phyloP scores from a whole-genome alignment of 495 filamentous ascomycete species.

The Jackrogersella minutella region DNA sequence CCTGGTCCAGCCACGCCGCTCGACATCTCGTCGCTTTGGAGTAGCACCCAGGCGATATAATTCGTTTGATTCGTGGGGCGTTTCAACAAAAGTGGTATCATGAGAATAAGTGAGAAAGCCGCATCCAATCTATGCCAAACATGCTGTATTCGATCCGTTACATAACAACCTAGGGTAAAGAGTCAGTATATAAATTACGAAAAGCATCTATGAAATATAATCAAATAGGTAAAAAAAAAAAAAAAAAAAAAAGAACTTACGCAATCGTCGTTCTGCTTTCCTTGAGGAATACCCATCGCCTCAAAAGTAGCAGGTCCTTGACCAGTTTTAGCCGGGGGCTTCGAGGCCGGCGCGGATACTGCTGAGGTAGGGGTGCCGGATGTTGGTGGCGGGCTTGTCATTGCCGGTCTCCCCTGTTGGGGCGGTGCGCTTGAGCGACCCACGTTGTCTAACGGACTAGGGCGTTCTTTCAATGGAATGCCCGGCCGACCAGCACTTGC shows the following conservation, averaged over 20 bases:
- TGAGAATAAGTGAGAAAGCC: conserved; percentile 36
- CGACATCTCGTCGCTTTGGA: neutral
- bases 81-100: conserved; percentile 38
- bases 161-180: conserved; percentile 33
- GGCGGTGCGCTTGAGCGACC: conserved; percentile 48
- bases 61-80: conserved; percentile 18
- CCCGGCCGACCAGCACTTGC: conserved; percentile 25
- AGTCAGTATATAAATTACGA: conserved; percentile 7
- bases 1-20: conserved; percentile 5
- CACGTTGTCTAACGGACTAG: conserved; percentile 34
- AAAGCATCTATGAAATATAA: no score
- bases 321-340: conserved; percentile 56
- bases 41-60: neutral
- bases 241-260: conserved; percentile 63
- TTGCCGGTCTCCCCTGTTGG: conserved; percentile 40
- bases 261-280: conserved; percentile 84
- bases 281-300: conserved; percentile 91
- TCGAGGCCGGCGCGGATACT: conserved; percentile 47
- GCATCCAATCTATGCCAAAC: conserved; percentile 18
- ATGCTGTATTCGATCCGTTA: conserved; percentile 18
- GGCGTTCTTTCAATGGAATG: conserved; percentile 36
- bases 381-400: conserved; percentile 47
- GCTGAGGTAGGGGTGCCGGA: conserved; percentile 33
- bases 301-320: conserved; percentile 97
- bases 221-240: neutral